Conservation (phyloP, 164 flowering plant genomes). For the Aristolochia californica region DNA sequence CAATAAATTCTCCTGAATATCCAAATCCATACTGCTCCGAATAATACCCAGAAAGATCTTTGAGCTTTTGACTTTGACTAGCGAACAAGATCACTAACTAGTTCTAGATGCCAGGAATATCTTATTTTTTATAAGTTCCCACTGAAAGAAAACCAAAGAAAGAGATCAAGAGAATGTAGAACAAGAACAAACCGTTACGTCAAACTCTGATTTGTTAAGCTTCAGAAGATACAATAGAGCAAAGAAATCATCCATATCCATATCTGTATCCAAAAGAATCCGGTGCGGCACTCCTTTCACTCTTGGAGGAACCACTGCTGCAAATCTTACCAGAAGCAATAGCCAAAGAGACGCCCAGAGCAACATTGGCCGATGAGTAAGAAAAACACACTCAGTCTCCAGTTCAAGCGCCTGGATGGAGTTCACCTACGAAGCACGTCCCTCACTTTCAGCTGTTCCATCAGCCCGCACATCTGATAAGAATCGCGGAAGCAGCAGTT, state of each 20-base stretch:
- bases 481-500: no score
- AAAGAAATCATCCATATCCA: conserved; percentile 88
- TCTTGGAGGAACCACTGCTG: conserved; percentile 3
- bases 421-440: no score
- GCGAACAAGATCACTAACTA: no score
- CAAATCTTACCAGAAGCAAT: conserved; percentile 1
- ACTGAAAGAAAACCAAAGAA: neutral
- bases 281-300: conserved; percentile 30
- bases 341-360: neutral
- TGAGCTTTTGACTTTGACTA: no score
- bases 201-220: conserved; percentile 62
- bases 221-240: conserved; percentile 78
- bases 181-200: conserved; percentile 40
- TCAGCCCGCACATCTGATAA: neutral
- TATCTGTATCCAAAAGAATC: conserved; percentile 77
- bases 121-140: no score
- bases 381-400: no score
- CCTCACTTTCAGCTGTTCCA: neutral
- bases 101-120: no score
- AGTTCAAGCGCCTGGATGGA: no score
- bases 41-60: no score
- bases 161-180: neutral
- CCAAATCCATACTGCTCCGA: no score
- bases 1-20: no score
- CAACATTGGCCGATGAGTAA: no score